Evolutionary conservation across 768 basidiomycete genomes (phyloP).

Genomic region (Amanita phalloides): DNA sequence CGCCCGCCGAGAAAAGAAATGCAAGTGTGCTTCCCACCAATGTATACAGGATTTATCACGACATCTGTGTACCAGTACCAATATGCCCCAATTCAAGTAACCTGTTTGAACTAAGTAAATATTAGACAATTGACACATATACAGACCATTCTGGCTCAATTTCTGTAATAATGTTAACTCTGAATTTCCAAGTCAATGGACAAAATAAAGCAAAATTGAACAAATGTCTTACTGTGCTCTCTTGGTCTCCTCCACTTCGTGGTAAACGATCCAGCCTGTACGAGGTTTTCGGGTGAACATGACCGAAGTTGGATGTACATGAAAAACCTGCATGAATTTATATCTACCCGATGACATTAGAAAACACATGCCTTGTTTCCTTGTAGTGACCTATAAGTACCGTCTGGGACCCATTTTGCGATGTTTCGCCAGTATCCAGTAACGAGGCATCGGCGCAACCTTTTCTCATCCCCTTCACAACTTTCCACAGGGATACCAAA

Average conservation of each 20-base stretch:
- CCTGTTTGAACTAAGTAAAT: conserved; percentile 11
- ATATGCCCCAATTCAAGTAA: conserved; percentile 21
- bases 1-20: too few species aligned
- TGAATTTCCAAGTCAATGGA: conserved; percentile 18
- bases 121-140: background rate
- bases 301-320: conserved; percentile 91
- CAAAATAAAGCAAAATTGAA: background rate
- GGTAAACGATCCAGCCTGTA: conserved; percentile 89
- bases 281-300: conserved; percentile 87
- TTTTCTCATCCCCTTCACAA: conserved; percentile 80
- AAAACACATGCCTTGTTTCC: conserved; percentile 51
- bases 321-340: conserved; percentile 45
- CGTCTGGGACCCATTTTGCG: conserved; percentile 85
- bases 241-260: conserved; percentile 95
- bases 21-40: too few species aligned
- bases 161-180: conserved; percentile 88
- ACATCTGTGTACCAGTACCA: background rate
- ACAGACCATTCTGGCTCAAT: conserved; percentile 88
- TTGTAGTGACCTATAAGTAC: conserved; percentile 83
- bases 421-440: conserved; percentile 93
- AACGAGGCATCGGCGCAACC: conserved; percentile 81
- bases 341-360: conserved; percentile 21
- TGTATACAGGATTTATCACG: too few species aligned
- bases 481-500: conserved; percentile 76
- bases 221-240: conserved; percentile 64